These are phyloP conservation scores for Alternaria ethzedia DNA, from an alignment of 2,329 filamentous ascomycete genomes.

Conservation along the genomic window DNA sequence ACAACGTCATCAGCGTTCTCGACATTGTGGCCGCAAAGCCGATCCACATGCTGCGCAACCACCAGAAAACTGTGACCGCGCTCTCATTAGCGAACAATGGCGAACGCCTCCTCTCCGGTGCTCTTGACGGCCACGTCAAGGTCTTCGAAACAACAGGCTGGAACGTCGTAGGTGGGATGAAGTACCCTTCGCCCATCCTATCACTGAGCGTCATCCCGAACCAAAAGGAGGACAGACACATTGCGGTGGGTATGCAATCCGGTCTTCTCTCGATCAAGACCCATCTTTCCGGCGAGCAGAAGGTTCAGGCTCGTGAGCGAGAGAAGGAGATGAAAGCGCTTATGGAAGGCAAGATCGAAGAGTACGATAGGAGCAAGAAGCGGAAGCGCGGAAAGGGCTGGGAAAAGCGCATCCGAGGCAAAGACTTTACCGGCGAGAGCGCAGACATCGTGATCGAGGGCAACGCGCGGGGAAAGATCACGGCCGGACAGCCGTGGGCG, in stretches of 20 bases:
- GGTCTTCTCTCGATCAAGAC: constrained; percentile 91
- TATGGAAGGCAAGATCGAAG: constrained; percentile 76
- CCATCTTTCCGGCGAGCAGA: constrained; percentile 82
- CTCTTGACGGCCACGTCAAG: constrained; percentile 94
- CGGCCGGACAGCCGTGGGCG: constrained; percentile 79
- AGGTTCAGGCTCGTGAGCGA: constrained; percentile 74
- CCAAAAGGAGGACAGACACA: constrained; percentile 82
- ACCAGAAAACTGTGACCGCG: constrained; percentile 96
- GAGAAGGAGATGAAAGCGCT: constrained; percentile 86
- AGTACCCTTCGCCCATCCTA: constrained; percentile 91
- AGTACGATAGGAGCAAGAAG: constrained; percentile 77
- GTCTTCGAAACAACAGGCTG: constrained; percentile 92
- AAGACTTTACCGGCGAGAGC: constrained; percentile 83
- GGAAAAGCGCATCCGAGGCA: constrained; percentile 69
- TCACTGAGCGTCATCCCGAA: constrained; percentile 77
- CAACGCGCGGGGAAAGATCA: constrained; percentile 68
- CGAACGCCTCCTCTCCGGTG: constrained; percentile 82
- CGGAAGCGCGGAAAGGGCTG: constrained; percentile 63
- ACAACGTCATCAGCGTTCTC: constrained; percentile 86
- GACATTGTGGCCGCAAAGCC: constrained; percentile 92
- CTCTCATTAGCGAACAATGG: constrained; percentile 82
- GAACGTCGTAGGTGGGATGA: constrained; percentile 95
- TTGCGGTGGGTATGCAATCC: constrained; percentile 93
- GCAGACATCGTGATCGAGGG: constrained; percentile 87
- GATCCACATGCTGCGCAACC: constrained; percentile 84